A percentile compares a stretch with the other conserved stretches of the same genome.
These are phyloP conservation scores for Penicillium nucicola DNA, from an alignment of 495 filamentous ascomycete genomes.

Conservation along the genomic window DNA sequence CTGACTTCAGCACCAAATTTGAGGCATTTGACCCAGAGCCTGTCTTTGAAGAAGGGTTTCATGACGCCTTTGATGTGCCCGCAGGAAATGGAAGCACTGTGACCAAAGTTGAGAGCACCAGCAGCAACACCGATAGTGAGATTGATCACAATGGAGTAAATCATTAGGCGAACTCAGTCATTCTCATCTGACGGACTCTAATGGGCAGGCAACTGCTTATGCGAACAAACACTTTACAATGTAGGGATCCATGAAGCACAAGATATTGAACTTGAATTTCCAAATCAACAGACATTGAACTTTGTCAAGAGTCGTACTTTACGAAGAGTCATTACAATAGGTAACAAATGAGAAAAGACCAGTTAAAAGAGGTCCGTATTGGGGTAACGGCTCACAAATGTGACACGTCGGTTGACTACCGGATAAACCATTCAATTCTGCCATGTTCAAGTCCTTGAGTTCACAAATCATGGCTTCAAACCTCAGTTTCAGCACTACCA, in stretches of 20 bases:
- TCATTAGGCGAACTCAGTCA: neutral
- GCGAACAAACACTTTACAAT: neutral
- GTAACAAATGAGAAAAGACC: too few species aligned
- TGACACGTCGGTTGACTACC: too few species aligned
- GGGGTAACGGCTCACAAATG: neutral
- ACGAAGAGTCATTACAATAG: too few species aligned
- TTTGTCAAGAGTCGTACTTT: too few species aligned
- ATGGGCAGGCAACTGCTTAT: neutral
- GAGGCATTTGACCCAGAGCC: constrained; percentile 80
- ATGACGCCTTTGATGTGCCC: constrained; percentile 50
- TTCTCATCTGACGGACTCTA: neutral
- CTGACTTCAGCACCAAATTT: constrained; percentile 83
- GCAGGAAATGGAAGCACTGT: constrained; percentile 7
- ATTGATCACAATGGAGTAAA: constrained; percentile 12
- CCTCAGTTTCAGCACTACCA: neutral
- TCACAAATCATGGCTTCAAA: neutral
- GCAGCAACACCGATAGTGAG: constrained; percentile 21
- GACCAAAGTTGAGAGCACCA: constrained; percentile 26
- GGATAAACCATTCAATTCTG: too few species aligned
- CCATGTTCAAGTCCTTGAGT: too few species aligned
- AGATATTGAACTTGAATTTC: too few species aligned
- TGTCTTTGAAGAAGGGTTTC: constrained; percentile 81
- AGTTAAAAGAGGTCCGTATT: too few species aligned
- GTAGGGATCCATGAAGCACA: neutral
- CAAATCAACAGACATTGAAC: too few species aligned